These are phyloP conservation scores for Acrasis kona DNA, from an alignment of 78 protist genomes.

Conservation along the genomic window DNA sequence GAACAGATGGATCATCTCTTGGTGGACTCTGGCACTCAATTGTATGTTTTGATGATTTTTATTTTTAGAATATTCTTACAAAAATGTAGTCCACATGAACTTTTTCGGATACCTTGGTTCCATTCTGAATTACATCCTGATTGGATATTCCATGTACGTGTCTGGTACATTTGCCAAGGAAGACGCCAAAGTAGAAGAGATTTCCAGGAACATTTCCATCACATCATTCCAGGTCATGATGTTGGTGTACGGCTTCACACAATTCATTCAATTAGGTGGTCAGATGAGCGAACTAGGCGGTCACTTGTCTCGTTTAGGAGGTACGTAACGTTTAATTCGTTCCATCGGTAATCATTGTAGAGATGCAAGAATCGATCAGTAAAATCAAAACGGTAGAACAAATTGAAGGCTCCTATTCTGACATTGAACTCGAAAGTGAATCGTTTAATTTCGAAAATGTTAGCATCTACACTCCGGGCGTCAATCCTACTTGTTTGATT, in stretches of 20 bases:
- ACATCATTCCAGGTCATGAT: not conserved
- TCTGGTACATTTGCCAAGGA: not conserved
- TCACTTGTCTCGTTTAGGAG: not conserved
- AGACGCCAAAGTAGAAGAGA: not conserved
- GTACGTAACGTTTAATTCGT: too few relatives aligned
- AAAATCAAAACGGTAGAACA: not conserved
- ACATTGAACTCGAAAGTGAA: not conserved
- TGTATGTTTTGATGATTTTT: too few relatives aligned
- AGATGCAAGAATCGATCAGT: not conserved
- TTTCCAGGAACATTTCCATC: not conserved
- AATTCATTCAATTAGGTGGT: not conserved
- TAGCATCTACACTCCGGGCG: not conserved
- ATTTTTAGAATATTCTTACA: too few relatives aligned
- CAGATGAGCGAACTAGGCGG: not conserved
- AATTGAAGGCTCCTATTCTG: not conserved
- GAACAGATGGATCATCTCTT: not conserved
- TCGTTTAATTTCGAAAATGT: too few relatives aligned
- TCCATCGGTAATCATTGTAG: too few relatives aligned
- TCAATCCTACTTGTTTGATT: not conserved
- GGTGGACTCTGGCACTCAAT: not conserved
- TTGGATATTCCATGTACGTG: not conserved
- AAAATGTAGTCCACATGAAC: too few relatives aligned
- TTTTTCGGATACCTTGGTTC: not conserved
- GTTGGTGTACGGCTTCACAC: not conserved
- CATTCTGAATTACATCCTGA: not conserved